Percentiles rank a stretch among this genome's conserved stretches.
These are phyloP conservation scores for Globisporangium acanthophoron DNA, from an alignment of 352 stramenopile species.

Conservation along the genomic window DNA sequence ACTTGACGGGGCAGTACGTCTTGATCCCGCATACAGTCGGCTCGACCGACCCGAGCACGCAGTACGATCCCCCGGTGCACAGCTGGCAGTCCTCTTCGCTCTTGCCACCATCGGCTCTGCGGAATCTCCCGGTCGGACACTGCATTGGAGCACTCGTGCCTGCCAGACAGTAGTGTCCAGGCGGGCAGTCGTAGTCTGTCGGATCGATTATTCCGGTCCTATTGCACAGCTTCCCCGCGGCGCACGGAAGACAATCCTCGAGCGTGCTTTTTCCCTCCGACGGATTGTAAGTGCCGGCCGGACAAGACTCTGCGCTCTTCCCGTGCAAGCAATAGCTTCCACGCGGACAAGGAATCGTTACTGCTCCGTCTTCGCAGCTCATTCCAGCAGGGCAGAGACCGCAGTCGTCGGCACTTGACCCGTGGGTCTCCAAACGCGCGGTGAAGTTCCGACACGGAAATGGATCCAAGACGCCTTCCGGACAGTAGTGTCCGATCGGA, in stretches of 20 bases:
- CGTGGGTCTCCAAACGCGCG: slow-evolving; percentile 46
- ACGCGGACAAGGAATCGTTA: slow-evolving; percentile 54
- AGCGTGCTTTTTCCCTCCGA: slow-evolving; percentile 24
- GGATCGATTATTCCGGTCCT: slow-evolving; percentile 53
- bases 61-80: slow-evolving; percentile 65
- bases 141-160: slow-evolving; percentile 24
- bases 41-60: slow-evolving; percentile 31
- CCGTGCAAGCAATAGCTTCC: slow-evolving; percentile 52
- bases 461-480: slow-evolving; percentile 61
- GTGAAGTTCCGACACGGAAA: slow-evolving; percentile 58
- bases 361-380: slow-evolving; percentile 73
- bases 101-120: slow-evolving; percentile 26
- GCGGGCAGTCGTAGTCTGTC: slow-evolving; percentile 57
- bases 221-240: slow-evolving; percentile 70
- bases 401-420: slow-evolving; percentile 51
- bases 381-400: slow-evolving; percentile 79
- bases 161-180: slow-evolving; percentile 62
- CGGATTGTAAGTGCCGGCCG: slow-evolving; percentile 55
- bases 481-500: slow-evolving; percentile 71
- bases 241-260: slow-evolving; percentile 57
- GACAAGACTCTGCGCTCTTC: slow-evolving; percentile 43
- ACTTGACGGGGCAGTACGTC: slow-evolving; percentile 56
- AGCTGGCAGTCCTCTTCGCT: slow-evolving; percentile 31
- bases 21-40: slow-evolving; percentile 44
- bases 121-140: slow-evolving; percentile 49